Evolutionary conservation across 2,329 filamentous ascomycete genomes (phyloP).

Genomic region (Aspergillus udagawae): DNA sequence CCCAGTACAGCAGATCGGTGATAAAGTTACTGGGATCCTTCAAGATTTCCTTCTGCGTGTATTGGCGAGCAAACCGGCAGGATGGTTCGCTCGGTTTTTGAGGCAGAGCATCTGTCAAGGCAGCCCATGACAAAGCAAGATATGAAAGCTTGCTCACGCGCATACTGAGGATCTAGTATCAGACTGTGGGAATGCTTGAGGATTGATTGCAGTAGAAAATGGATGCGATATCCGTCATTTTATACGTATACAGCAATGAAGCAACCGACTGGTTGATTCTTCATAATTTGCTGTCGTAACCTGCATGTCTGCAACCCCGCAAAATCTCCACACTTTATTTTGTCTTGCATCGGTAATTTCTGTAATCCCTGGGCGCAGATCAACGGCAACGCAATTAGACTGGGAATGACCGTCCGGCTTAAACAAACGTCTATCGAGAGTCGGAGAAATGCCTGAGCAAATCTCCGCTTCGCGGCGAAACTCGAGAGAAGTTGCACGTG

Average conservation of each 20-base stretch:
- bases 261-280: neutral
- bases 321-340: neutral
- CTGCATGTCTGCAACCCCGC: neutral
- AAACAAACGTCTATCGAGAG: neutral
- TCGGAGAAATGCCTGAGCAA: neutral
- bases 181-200: neutral
- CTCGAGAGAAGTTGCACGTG: neutral
- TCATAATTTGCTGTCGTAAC: neutral
- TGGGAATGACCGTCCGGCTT: neutral
- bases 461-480: neutral
- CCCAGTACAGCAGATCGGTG: slow-evolving; percentile 41
- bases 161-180: neutral
- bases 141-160: neutral
- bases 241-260: neutral
- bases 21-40: slow-evolving; percentile 5
- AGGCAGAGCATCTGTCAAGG: neutral
- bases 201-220: neutral
- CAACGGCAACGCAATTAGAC: neutral
- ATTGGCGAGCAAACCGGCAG: neutral
- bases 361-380: neutral
- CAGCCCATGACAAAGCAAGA: neutral
- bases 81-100: neutral
- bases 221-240: neutral
- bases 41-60: neutral
- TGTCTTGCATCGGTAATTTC: neutral